phyloP scores from a whole-genome alignment of 176 grass and related monocot genomes.

The Otatea glauca region DNA sequence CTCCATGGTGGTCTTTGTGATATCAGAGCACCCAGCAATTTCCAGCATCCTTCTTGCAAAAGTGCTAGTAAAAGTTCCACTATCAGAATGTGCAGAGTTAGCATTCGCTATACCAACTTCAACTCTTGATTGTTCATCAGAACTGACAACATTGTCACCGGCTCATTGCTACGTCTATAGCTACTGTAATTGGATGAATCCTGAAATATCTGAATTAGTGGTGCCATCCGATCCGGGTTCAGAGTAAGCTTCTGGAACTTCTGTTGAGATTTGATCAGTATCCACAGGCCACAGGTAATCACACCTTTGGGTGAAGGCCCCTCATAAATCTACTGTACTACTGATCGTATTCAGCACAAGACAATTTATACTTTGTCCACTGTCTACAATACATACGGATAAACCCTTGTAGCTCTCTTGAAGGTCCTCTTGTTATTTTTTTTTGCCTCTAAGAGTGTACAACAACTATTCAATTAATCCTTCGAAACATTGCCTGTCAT shows the following conservation, averaged over 20 bases:
- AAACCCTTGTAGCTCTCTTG: not conserved
- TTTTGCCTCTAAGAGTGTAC: not conserved
- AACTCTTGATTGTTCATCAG: not conserved
- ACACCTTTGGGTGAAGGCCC: not conserved
- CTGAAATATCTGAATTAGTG: not conserved
- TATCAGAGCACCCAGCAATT: not conserved
- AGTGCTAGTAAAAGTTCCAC: not conserved
- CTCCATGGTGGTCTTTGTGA: not conserved
- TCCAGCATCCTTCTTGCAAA: not conserved
- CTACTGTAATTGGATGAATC: not conserved
- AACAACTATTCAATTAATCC: not conserved
- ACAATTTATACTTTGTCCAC: not conserved
- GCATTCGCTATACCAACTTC: not conserved
- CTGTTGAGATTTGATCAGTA: not conserved
- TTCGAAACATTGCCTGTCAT: constrained; percentile 39
- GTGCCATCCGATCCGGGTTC: not conserved
- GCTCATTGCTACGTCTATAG: not conserved
- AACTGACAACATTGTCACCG: not conserved
- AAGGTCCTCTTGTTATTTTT: not conserved
- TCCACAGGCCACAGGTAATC: not conserved
- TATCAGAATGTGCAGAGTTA: not conserved
- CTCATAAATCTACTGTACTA: not conserved
- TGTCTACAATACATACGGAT: no score
- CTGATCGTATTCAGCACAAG: not conserved
- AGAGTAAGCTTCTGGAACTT: not conserved